Evolutionary conservation across 805 yeast genomes (phyloP), one percentile per base, ranked within the genome.

Genomic region (Vanderwaltozyma polyspora): DNA sequence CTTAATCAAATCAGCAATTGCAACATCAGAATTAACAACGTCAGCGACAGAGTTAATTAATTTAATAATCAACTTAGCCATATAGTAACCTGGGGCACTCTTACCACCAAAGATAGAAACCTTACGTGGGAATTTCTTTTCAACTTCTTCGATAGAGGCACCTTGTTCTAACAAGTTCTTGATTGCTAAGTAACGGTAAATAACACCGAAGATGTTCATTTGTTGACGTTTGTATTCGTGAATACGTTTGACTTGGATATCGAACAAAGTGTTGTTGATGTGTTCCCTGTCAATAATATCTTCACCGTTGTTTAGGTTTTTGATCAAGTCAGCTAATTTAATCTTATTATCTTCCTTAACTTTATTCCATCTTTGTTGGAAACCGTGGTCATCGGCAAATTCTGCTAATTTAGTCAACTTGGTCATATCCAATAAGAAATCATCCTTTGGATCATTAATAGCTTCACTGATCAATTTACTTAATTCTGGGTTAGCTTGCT

Each of bases 191-290:
- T 87, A 86, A 49, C 95, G 69, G 66, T 79, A 68, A 51, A 87
- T 83, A 18, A 82, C 83, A 42, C 95, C 94, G 56, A 87, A 83
- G 40, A 87, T 79, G 59, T 86, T 86, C 64, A 86, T 60, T 62
- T 87, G 96, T 63, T 86, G 96, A 59, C 96, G 79, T 67, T 86
- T 86, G 64, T 86, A 86, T 64, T 86, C 96, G 60, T 86, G 96
- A 46, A 86, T 86, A 63, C 96, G 76, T 64, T 86, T 86, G 31
- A 87, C 95, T 62, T 86, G 96, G 44, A 86, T 73, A 53, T 86
- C 96, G 57, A 86, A 87, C 56, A 86, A 60, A 22, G 80, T 85
- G 35, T 74, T 63, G 24, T 79, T 75, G 25, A 55, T 43, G 36
- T 52, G 51, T 30, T 52, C 48, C 53, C 84, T 79, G 41, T 87